Evolutionary conservation across 371 early-diverging fungal genomes (phyloP), one percentile per base, ranked within the genome.

Genomic region (Apophysomyces trapeziformis): DNA sequence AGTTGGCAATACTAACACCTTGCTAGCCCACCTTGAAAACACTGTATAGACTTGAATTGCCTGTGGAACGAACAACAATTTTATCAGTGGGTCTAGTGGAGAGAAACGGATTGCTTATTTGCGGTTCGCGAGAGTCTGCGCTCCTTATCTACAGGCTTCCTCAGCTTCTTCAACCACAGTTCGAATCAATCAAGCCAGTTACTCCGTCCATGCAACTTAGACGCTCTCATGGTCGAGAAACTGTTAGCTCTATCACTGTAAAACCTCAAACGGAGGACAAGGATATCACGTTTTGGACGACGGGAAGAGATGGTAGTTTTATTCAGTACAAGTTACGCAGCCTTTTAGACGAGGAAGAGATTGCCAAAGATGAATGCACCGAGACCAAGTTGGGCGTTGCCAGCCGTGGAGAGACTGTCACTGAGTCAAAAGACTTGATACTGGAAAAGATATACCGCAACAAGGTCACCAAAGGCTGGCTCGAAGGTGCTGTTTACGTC

Each of bases 231-330:
- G 77, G 84, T 38, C 66, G 74, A 64, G 78, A 90, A 70, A 77
- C 85, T 14, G 74, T 92, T 35, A 85, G 89, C 57, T 70, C 84
- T 60, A 66, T 87, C 2, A 66, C 68, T 1, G 47, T 76, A 11
- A 63, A 69, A 63, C 67, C 58, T 5, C 71, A 76, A 35, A 77
- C 76, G 0, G 54, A 65, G 6, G 69, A 78, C 7, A 70, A 74
- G 6, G 73, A 74, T 16, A 63, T 90, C 32, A 70, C 66, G 1
- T 84, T 92, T 21, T 89, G 83, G 69, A 85, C 90, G 2, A 85
- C 89, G 5, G 92, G 92, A 5, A 82, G 92, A 7, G 92, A 92
- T 74, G 92, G 92, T 1, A 79, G 82, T 37, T 90, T 81, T 75
- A 81, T 82, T 21, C 82, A 87, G 39, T 88, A 87, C 61, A 76